Base-by-base conservation (phyloP, 305 asterid species). In the Rubia tinctorum region DNA sequence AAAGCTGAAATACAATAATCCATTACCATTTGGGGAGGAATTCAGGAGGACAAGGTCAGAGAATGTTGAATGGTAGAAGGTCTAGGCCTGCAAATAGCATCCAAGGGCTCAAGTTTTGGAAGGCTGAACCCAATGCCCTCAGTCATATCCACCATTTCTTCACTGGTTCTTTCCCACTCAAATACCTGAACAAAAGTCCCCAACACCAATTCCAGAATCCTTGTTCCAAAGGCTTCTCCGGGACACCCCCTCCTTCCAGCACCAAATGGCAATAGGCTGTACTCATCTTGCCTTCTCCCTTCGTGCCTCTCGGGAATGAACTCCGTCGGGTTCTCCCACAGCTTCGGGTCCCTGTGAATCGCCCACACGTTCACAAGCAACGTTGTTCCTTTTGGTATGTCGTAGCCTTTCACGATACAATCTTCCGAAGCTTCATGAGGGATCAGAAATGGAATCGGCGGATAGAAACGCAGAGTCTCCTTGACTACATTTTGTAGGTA, bases 401-500 rank as follows among this genome's bases (percentile, higher is more conserved):
- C 7, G 39, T 72, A 72, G 0, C 76, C 76, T 8, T 45, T 40
- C 34, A 72, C 51, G 1, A 37, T 47, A 12, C 76, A 72, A 47
- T 72, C 47, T 72, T 72, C 49, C 0, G 76, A 72, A 25, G 70
- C 59, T 30, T 72, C 53, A 25, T 55, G 76, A 61, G 76, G 76
- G 17, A 72, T 25, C 53, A 72, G 4, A 27, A 72, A 43, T 25
- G 76, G 69, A 30, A 69, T 17, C 0, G 83, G 77, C 22, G 84
- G 87, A 68, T 77, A 83, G 30, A 78, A 20, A 13, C 83, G 81
- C 11, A 78, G 75, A 6, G 83, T 64, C 39, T 84, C 87, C 11
- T 62, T 78, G 55, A 78, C 72, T 11, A 76, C 76, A 13, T 61
- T 64, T 17, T 76, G 82, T 7, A 83, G 74, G 51, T 81, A 81